Base-by-base conservation (phyloP, 208 protist genomes). In the Leishmania gerbilli region DNA sequence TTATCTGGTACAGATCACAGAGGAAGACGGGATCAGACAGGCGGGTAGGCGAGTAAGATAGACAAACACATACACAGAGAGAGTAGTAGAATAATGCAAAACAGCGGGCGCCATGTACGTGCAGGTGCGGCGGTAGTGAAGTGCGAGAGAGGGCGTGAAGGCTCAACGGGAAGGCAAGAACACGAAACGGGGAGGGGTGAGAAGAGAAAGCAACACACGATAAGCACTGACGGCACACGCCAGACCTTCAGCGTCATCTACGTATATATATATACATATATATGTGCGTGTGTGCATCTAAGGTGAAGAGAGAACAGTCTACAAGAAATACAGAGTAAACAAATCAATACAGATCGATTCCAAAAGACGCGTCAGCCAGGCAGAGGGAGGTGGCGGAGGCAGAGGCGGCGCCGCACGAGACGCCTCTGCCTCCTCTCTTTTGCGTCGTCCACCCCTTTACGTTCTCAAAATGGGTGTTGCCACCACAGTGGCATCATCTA, bases 201-300 rank as follows among this genome's bases (percentile, higher is more conserved):
- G 45, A 74, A 34, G 45, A 19, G 68, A 17, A 47, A 21, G 3
- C 40, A 45, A 37, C 42, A 74, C 40, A 71, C 31, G 15, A 27
- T n/a, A 49, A 47, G n/a, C 0, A 13, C 9, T 27, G 42, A 3
- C 9, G 21, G 45, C 27, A 34, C 11, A 13, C 5, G 27, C 11
- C 11, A 74, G 6, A 31, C 45, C 40, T 55, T 15, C 24, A 53
- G 40, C 21, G 62, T 7, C n/a, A 55, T 2, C 9, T 24, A 11
- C 13, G 7, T 15, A 17, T 53, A 37, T 11, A n/a, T 53, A 2
- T 4, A 47, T 72, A 40, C 2, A 34, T 45, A 15, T 62, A 47
- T 58, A 15, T 24, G 47, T 74, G 19, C 17, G 71, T 19, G n/a
- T 62, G n/a, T 15, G 71, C 51, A 76, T 74, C 68, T 74, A 74